Percentiles rank a stretch among this genome's conserved stretches.
Evolutionary conservation across 2,329 filamentous ascomycete species (phyloP).

Genomic region (Fusarium albosuccineum): DNA sequence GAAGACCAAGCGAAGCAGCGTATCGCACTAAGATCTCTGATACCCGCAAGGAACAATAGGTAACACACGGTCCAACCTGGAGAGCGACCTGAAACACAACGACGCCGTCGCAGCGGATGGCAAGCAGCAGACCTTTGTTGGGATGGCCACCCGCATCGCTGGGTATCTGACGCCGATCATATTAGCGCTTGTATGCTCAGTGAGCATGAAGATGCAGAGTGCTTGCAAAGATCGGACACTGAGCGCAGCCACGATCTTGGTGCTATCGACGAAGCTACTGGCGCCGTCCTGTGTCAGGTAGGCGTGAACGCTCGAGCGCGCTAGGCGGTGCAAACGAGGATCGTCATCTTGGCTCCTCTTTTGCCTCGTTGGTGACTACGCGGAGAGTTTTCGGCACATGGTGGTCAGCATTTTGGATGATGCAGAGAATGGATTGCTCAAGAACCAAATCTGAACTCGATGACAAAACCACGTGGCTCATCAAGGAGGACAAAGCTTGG

Average conservation of each 20-base stretch:
- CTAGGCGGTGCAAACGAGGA: not conserved
- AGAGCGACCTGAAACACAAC: conserved; percentile 45
- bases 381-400: not conserved
- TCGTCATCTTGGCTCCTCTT: not conserved
- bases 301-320: conserved; percentile 7
- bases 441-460: not conserved
- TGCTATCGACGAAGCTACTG: not conserved
- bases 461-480: conserved; percentile 6
- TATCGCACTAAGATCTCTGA: conserved; percentile 36
- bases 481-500: not conserved
- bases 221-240: conserved; percentile 13
- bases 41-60: conserved; percentile 20
- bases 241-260: conserved; percentile 14
- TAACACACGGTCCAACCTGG: conserved; percentile 40
- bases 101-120: conserved; percentile 37
- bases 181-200: not conserved
- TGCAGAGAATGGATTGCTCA: not conserved
- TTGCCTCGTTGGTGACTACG: not conserved
- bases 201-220: conserved; percentile 9
- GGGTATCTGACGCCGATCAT: conserved; percentile 18
- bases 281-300: conserved; percentile 25
- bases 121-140: conserved; percentile 26
- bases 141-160: conserved; percentile 18
- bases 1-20: conserved; percentile 27
- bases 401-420: conserved; percentile 4